Conservation (phyloP, 257 asterid genomes). For the Cordia subcordata region DNA sequence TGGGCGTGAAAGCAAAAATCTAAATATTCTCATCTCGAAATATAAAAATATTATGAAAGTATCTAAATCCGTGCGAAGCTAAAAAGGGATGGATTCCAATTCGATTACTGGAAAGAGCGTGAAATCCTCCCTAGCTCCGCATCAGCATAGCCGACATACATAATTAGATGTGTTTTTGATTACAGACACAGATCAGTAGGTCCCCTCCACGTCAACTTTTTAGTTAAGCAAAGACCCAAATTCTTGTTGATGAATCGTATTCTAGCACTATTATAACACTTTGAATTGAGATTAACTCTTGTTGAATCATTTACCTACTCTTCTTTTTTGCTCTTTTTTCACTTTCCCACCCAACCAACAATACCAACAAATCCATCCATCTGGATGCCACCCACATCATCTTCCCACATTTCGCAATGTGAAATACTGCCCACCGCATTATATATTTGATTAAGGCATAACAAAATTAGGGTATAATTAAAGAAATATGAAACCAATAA, state of each 20-base stretch:
- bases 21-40: no score
- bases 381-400: conserved; percentile 27
- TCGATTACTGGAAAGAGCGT: no score
- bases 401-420: conserved; percentile 14
- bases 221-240: conserved; percentile 47
- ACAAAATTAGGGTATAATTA: not conserved
- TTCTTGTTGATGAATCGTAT: conserved; percentile 41
- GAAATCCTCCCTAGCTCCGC: conserved; percentile 33
- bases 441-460: not conserved
- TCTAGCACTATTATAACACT: conserved; percentile 40
- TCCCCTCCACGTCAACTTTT: conserved; percentile 38
- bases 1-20: no score
- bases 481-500: not conserved
- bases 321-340: conserved; percentile 11
- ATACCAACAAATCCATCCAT: conserved; percentile 17
- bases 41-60: no score
- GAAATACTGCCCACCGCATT: not conserved
- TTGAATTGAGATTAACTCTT: conserved; percentile 27
- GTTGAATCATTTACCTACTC: conserved; percentile 41
- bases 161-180: conserved; percentile 25
- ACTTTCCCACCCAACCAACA: conserved; percentile 33
- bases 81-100: not conserved
- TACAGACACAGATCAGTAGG: conserved; percentile 13
- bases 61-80: no score
- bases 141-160: conserved; percentile 50